Evolutionary conservation across 306 rosid genomes (phyloP), one percentile per base, ranked within the genome.

Genomic region (Acacia crassicarpa): DNA sequence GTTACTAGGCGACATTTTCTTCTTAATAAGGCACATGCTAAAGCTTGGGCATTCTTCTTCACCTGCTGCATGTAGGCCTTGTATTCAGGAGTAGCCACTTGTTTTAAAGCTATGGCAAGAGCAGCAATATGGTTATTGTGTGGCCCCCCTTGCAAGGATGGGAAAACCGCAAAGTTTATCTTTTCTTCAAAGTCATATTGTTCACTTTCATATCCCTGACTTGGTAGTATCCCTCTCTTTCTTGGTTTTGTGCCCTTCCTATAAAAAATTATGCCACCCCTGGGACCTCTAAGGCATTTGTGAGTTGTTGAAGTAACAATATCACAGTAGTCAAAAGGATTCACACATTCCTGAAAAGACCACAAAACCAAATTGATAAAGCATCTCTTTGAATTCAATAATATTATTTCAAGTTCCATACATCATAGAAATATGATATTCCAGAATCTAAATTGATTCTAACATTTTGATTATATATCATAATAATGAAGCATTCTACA

Each of bases 101-200:
- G 98, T 83, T 89, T 95, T 71, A 95, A 88, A 51, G 99, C 97
- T 75, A 95, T 92, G 73, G 98, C 98, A 84, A 95, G 99, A 5
- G 99, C 99, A 74, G 98, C 99, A 77, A 91, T 93, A 74, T 95
- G 98, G 84, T 95, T 95, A 88, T 95, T 95, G 89, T 95, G 99
- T 1, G 99, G 99, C n/a, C 99, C 99, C 44, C 99, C 99, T 91
- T 95, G 99, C 89, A 93, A 32, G 43, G 99, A 94, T 77, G 99
- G 97, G 43, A 93, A 93, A 56, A 95, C 99, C 40, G 98, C 91
- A 79, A 95, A 95, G 83, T 93, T 95, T 76, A 95, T 92, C 88
- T 86, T 95, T 67, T 95, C 99, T 84, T 95, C 99, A 11, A 89
- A 93, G 78, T 93, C 99, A 85, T 90, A 95, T 41, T 88, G 91